phyloP scores from a whole-genome alignment of 2,329 filamentous ascomycete species.

The Purpureocillium takamizusanense region DNA sequence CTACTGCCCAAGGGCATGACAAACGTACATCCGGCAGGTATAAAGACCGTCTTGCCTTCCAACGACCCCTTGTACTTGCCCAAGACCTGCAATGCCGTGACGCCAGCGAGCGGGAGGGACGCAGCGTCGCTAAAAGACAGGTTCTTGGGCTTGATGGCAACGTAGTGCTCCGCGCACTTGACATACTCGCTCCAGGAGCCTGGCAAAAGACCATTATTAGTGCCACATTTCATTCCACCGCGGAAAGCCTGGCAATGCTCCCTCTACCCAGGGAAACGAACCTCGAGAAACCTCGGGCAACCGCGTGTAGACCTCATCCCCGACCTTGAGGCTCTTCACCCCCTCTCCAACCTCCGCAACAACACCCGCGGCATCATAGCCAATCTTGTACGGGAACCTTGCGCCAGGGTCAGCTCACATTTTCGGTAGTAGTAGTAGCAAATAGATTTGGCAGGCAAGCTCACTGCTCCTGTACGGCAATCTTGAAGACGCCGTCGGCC shows the following conservation, averaged over 20 bases:
- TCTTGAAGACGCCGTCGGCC: slow-evolving; percentile 24
- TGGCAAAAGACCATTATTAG: slow-evolving; percentile 3
- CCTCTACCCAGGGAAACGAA: slow-evolving; percentile 2
- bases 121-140: slow-evolving; percentile 32
- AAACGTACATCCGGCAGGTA: slow-evolving; percentile 14
- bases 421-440: background rate
- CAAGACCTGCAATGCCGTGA: slow-evolving; percentile 31
- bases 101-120: slow-evolving; percentile 30
- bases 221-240: too few species aligned
- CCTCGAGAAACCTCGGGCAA: slow-evolving; percentile 13
- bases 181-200: slow-evolving; percentile 28
- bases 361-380: slow-evolving; percentile 30
- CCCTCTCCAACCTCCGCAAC: slow-evolving; percentile 23
- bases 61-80: slow-evolving; percentile 27
- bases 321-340: slow-evolving; percentile 23
- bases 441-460: slow-evolving; percentile 3
- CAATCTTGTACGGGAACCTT: slow-evolving; percentile 32
- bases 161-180: slow-evolving; percentile 18
- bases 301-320: slow-evolving; percentile 13
- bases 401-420: too few species aligned
- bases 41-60: slow-evolving; percentile 20
- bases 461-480: slow-evolving; percentile 20
- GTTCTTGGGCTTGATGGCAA: slow-evolving; percentile 28
- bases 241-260: too few species aligned
- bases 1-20: background rate